phyloP scores from a whole-genome alignment of 176 grass and related monocot species.

The Cymbopogon citratus region DNA sequence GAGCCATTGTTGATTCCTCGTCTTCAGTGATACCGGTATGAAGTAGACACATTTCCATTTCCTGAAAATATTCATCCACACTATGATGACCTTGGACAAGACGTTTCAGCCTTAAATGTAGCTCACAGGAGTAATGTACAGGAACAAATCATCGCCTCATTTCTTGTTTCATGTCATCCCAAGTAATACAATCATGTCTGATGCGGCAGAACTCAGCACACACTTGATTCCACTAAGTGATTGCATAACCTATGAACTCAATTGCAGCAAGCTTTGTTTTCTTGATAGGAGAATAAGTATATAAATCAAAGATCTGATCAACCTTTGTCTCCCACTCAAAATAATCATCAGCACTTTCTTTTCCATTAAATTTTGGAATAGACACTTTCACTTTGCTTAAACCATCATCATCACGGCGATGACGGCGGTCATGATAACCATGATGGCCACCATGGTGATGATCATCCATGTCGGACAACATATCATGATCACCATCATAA shows the following conservation, averaged over 20 bases:
- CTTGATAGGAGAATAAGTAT: too few species aligned
- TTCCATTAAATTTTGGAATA: background rate
- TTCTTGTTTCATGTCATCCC: too few species aligned
- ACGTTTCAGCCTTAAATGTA: too few species aligned
- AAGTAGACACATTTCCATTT: background rate
- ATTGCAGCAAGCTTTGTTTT: too few species aligned
- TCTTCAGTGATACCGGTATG: background rate
- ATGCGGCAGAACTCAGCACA: too few species aligned
- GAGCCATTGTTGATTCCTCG: background rate
- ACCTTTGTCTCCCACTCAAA: conserved; percentile 7
- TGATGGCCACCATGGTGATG: background rate
- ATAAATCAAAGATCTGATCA: background rate
- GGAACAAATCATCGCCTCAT: too few species aligned
- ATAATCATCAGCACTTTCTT: background rate
- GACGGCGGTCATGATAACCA: background rate
- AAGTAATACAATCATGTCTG: too few species aligned
- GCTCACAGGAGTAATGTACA: too few species aligned
- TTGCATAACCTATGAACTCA: too few species aligned
- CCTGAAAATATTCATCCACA: background rate
- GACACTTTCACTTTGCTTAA: background rate
- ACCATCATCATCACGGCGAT: background rate
- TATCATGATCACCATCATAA: background rate
- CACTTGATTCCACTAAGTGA: too few species aligned
- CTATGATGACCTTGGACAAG: background rate
- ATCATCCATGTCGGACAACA: background rate